Evolutionary conservation across 768 basidiomycete species (phyloP).

Genomic region (Infundibulicybe gibba): DNA sequence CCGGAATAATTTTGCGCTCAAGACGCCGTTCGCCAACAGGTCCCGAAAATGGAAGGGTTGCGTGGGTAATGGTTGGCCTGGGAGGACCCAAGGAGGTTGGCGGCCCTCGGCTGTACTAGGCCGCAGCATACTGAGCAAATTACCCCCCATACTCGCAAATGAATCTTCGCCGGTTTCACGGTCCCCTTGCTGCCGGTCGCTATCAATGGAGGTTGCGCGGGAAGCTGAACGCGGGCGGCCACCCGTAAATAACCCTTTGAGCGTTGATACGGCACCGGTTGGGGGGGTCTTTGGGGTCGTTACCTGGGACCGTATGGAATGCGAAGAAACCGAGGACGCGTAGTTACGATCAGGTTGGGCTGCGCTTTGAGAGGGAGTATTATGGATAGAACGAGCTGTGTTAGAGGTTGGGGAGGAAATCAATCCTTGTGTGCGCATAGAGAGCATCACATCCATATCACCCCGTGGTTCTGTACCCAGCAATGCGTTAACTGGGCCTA

Average conservation of each 20-base stretch:
- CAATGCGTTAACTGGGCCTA: slow-evolving; percentile 41
- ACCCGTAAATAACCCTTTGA: slow-evolving; percentile 56
- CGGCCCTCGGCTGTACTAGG: slow-evolving; percentile 29
- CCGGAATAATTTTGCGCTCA: slow-evolving; percentile 28
- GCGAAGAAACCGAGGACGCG: slow-evolving; percentile 42
- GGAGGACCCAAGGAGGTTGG: slow-evolving; percentile 10
- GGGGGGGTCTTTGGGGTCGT: slow-evolving; percentile 34
- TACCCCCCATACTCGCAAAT: slow-evolving; percentile 52
- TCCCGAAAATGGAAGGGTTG: slow-evolving; percentile 28
- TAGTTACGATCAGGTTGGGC: slow-evolving; percentile 32
- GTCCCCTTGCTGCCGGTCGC: slow-evolving; percentile 24
- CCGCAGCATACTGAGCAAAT: slow-evolving; percentile 49
- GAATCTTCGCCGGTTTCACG: slow-evolving; percentile 43
- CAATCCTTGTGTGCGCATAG: slow-evolving; percentile 70
- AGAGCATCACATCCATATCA: slow-evolving; percentile 82
- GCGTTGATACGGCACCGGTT: slow-evolving; percentile 45
- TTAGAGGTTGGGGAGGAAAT: slow-evolving; percentile 30
- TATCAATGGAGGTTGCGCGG: slow-evolving; percentile 41
- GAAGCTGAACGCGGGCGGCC: slow-evolving; percentile 56
- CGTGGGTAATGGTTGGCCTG: slow-evolving; percentile 20
- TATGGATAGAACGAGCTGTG: slow-evolving; percentile 18
- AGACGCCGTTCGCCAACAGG: slow-evolving; percentile 27
- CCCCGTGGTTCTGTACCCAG: slow-evolving; percentile 63
- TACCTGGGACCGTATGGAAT: slow-evolving; percentile 38
- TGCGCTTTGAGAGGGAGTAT: slow-evolving; percentile 22